Evolutionary conservation across 768 basidiomycete species (phyloP).

Genomic region (Auriscalpium microsporum): DNA sequence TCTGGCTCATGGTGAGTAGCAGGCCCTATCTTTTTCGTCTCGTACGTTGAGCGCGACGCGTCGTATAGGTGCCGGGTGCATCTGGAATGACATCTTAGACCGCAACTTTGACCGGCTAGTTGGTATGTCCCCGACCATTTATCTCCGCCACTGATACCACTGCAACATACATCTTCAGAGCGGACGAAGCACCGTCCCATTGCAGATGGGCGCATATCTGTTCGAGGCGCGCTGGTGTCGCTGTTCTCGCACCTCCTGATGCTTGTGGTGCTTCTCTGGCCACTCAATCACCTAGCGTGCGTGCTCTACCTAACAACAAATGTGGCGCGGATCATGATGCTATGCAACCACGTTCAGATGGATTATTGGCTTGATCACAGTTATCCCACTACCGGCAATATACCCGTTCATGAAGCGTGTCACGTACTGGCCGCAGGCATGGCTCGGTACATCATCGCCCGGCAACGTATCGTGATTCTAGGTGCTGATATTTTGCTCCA

Average conservation of each 20-base stretch:
- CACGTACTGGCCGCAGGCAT: slow-evolving; percentile 24
- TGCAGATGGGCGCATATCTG: slow-evolving; percentile 12
- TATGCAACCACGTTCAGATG: slow-evolving; percentile 7
- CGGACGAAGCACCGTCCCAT: slow-evolving; percentile 16
- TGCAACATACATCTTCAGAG: slow-evolving; percentile 10
- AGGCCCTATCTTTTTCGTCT: not conserved
- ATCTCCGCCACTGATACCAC: not conserved
- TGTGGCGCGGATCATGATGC: not conserved
- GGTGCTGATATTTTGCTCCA: slow-evolving; percentile 1
- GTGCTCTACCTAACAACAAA: not conserved
- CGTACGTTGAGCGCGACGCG: not conserved
- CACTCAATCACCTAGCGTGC: slow-evolving; percentile 10
- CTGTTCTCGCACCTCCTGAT: slow-evolving; percentile 8
- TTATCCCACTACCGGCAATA: slow-evolving; percentile 17
- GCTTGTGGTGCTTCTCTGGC: slow-evolving; percentile 5
- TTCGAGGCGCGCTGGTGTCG: slow-evolving; percentile 12
- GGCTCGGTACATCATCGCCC: slow-evolving; percentile 17
- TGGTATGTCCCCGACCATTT: not conserved
- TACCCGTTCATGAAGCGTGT: slow-evolving; percentile 24
- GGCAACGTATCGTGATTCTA: not conserved
- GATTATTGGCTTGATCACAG: slow-evolving; percentile 12
- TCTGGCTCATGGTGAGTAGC: not conserved
- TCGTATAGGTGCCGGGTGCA: not conserved
- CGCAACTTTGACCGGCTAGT: not conserved
- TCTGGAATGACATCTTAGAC: not conserved